Evolutionary conservation across 768 basidiomycete species (phyloP), one percentile per base, ranked within the genome.

Genomic region (Tephrocybe sp.): DNA sequence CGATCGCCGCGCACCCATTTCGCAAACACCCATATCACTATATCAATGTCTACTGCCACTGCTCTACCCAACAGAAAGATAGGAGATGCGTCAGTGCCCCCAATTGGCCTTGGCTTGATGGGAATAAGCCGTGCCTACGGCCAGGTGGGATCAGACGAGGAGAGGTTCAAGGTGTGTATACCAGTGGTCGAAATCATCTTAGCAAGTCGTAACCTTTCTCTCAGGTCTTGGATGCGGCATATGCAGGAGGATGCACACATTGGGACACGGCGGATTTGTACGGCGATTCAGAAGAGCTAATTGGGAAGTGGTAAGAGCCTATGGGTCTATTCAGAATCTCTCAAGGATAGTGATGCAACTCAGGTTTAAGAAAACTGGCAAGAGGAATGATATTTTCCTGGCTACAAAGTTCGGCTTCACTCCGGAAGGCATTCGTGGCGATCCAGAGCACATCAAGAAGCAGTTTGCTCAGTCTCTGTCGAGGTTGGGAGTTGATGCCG

Each of bases 61-160:
- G 13, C 19, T 3, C 18, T 23, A 6, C 31, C 31, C 15, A 23
- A 38, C 33, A 34, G 52, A 24, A 74, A 66, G 45, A 68, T 80
- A 38, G 75, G 75, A 8, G 55, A 63, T 19, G 49, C 56, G 3
- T 53, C 61, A 15, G 66, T 76, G 31, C 64, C 69, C 4, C 70
- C 73, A 46, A 70, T 81, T 19, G 78, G 78, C 8, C 77, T 74
- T 52, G 79, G 80, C 18, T 67, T 69, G n/a, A 82, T 80, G 79
- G 78, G 77, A 3, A 60, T 79, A 24, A 66, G 73, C 11, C 64
- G 61, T 0, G 69, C 45, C 46, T 79, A 78, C 42, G 78, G 79
- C 19, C 49, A 51, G 0, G 58, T 60, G 0, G 64, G 61, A 18
- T 52, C 73, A 5, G 77, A 80, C 47, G 77, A 80, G 53, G 76